Conservation (phyloP, 768 basidiomycete species). For the Trametes cubensis region DNA sequence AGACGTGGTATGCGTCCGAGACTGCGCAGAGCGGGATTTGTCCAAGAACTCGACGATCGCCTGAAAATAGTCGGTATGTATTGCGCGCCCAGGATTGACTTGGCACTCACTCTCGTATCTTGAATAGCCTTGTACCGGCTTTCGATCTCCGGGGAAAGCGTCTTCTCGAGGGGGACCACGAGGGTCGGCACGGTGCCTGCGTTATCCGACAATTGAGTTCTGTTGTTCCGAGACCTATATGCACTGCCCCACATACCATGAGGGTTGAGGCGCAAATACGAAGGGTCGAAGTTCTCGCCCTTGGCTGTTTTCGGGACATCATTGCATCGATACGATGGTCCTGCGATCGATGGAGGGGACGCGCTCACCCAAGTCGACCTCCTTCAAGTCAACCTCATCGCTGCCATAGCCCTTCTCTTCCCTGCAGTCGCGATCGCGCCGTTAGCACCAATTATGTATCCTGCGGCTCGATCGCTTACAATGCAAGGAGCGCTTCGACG, state of each 20-base stretch:
- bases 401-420: slow-evolving; percentile 82
- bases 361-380: slow-evolving; percentile 62
- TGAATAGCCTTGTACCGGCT: slow-evolving; percentile 80
- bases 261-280: slow-evolving; percentile 77
- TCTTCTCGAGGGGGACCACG: slow-evolving; percentile 81
- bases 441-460: background rate
- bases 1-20: slow-evolving; percentile 71
- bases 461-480: slow-evolving; percentile 44
- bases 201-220: background rate
- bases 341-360: background rate
- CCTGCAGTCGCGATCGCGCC: slow-evolving; percentile 28
- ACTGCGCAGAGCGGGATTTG: slow-evolving; percentile 72
- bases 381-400: slow-evolving; percentile 72
- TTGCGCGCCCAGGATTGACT: background rate
- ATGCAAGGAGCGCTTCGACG: slow-evolving; percentile 51
- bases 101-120: slow-evolving; percentile 60
- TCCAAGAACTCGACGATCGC: slow-evolving; percentile 80
- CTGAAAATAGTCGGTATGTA: slow-evolving; percentile 40
- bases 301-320: slow-evolving; percentile 47
- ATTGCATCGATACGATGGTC: slow-evolving; percentile 2
- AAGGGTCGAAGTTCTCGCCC: slow-evolving; percentile 77
- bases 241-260: slow-evolving; percentile 51
- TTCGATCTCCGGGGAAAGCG: slow-evolving; percentile 67
- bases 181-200: slow-evolving; percentile 80
- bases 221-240: background rate